These are phyloP conservation scores for Hondaea fermentalgiana DNA, from an alignment of 108 stramenopile genomes.

Conservation along the genomic window DNA sequence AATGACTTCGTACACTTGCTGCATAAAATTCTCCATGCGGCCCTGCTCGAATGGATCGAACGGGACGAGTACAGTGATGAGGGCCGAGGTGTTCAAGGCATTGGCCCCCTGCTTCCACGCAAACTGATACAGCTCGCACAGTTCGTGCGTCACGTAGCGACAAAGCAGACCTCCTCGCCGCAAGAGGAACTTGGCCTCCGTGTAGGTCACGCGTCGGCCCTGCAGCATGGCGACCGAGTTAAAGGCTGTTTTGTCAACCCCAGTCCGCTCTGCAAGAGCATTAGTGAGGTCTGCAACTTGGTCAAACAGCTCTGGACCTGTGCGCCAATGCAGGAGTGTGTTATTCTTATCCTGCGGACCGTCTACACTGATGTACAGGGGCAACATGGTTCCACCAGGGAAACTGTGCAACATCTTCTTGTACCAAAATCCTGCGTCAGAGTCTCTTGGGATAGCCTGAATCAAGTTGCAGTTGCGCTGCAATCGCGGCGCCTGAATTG, in stretches of 20 bases:
- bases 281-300: background rate
- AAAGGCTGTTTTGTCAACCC: background rate
- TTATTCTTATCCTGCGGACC: background rate
- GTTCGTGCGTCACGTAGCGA: background rate
- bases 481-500: background rate
- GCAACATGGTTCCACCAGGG: background rate
- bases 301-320: background rate
- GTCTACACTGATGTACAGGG: background rate
- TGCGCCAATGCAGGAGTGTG: background rate
- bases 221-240: background rate
- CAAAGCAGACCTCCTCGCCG: background rate
- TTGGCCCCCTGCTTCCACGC: conserved; percentile 7
- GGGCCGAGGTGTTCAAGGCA: background rate
- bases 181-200: background rate
- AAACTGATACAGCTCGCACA: background rate
- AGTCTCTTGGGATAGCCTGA: background rate
- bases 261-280: background rate
- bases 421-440: background rate
- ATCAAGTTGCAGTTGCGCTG: background rate
- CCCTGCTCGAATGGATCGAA: conserved; percentile 1
- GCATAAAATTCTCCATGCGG: background rate
- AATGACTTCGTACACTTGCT: background rate
- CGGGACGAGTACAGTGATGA: background rate
- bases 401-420: background rate
- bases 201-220: background rate